These are phyloP conservation scores for Boletus huronensis DNA, from an alignment of 768 basidiomycete genomes.

Conservation along the genomic window DNA sequence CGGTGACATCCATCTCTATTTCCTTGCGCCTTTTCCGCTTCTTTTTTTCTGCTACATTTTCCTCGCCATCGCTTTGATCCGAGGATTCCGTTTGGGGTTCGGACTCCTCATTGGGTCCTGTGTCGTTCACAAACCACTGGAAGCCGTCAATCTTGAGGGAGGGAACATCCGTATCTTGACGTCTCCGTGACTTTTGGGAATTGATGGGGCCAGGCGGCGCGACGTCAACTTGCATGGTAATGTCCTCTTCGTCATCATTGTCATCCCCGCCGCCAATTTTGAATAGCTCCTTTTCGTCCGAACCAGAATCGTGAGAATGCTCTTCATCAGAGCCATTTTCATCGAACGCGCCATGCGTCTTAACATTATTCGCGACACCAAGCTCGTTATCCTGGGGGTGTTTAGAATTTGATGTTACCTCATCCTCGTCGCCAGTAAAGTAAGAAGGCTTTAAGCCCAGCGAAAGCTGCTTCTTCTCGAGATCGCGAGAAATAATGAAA, in stretches of 20 bases:
- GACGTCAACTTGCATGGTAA: slow-evolving; percentile 20
- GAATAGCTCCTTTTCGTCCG: slow-evolving; percentile 21
- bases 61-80: slow-evolving; percentile 37
- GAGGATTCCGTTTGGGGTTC: slow-evolving; percentile 37
- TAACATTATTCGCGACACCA: slow-evolving; percentile 31
- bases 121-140: slow-evolving; percentile 57
- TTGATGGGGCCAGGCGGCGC: not conserved
- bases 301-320: not conserved
- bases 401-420: slow-evolving; percentile 31
- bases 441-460: slow-evolving; percentile 84
- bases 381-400: slow-evolving; percentile 23
- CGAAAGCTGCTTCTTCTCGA: slow-evolving; percentile 77
- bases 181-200: not conserved
- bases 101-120: slow-evolving; percentile 38
- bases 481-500: slow-evolving; percentile 66
- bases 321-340: slow-evolving; percentile 15
- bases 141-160: slow-evolving; percentile 63
- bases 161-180: slow-evolving; percentile 13
- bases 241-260: slow-evolving; percentile 17
- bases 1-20: slow-evolving; percentile 78
- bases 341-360: slow-evolving; percentile 23
- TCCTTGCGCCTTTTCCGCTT: slow-evolving; percentile 66
- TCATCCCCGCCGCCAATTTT: slow-evolving; percentile 14
- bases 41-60: slow-evolving; percentile 41
- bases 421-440: slow-evolving; percentile 62